Evolutionary conservation across 257 asterid species (phyloP).

Genomic region (Solanum clarkiae): DNA sequence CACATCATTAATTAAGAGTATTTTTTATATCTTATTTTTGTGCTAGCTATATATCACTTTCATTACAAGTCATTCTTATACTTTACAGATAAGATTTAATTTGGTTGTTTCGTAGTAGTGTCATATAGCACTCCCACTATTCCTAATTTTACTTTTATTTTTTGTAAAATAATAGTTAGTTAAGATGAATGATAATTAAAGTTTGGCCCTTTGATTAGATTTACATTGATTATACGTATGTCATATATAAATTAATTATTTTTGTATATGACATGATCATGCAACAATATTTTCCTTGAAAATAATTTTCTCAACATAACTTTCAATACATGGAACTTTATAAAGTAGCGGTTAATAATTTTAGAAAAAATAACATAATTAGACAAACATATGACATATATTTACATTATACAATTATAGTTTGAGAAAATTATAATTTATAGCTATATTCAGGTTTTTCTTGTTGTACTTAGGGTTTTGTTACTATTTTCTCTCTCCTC

Average conservation of each 20-base stretch:
- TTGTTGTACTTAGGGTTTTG: no score
- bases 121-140: background rate
- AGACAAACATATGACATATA: no score
- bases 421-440: no score
- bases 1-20: background rate
- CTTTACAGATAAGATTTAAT: conserved; percentile 10
- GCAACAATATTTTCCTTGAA: background rate
- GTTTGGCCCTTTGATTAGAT: background rate
- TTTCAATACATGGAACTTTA: background rate
- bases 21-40: background rate
- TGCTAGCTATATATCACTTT: conserved; percentile 2
- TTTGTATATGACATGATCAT: background rate
- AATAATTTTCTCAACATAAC: background rate
- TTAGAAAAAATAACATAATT: background rate
- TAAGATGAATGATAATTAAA: background rate
- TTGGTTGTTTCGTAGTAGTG: background rate
- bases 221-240: background rate
- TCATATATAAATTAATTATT: no score
- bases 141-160: background rate
- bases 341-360: background rate
- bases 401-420: no score
- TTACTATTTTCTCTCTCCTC: no score
- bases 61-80: conserved; percentile 11
- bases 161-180: background rate
- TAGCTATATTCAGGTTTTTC: no score